Conservation (phyloP, 2,329 filamentous ascomycete genomes). For the Xylaria sp. region DNA sequence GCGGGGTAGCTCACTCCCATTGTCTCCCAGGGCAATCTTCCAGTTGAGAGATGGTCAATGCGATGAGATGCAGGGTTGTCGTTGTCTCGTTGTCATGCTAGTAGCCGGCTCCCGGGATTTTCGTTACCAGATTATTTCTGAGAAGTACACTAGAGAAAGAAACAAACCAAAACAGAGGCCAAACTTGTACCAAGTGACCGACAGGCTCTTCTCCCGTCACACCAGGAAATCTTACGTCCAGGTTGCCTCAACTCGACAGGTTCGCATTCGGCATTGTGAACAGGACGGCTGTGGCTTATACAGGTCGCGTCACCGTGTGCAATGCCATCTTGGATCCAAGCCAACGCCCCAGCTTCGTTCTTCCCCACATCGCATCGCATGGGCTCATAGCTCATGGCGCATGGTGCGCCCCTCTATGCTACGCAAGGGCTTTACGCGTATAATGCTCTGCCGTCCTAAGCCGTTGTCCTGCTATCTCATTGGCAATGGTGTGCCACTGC, state of each 20-base stretch:
- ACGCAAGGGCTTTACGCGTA: background rate
- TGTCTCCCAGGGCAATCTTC: background rate
- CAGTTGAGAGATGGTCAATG: background rate
- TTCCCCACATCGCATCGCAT: conserved; percentile 11
- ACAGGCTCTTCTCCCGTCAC: background rate
- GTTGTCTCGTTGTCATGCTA: background rate
- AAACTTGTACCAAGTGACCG: background rate
- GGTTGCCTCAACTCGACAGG: background rate
- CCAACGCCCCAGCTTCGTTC: background rate
- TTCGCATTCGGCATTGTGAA: background rate
- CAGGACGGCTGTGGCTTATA: conserved; percentile 6
- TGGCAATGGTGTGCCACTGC: conserved; percentile 1
- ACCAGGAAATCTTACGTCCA: background rate
- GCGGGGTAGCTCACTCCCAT: background rate
- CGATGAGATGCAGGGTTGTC: background rate
- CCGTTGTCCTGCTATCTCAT: background rate
- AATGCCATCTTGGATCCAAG: background rate
- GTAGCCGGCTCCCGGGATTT: background rate
- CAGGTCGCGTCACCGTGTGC: conserved; percentile 10
- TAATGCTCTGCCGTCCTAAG: background rate
- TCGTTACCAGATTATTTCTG: background rate
- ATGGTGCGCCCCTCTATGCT: background rate
- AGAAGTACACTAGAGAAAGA: too few species aligned
- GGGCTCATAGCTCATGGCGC: background rate
- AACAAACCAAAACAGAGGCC: background rate